Conservation (phyloP, 441 rosid genomes). For the Arabidopsis hybrid region DNA sequence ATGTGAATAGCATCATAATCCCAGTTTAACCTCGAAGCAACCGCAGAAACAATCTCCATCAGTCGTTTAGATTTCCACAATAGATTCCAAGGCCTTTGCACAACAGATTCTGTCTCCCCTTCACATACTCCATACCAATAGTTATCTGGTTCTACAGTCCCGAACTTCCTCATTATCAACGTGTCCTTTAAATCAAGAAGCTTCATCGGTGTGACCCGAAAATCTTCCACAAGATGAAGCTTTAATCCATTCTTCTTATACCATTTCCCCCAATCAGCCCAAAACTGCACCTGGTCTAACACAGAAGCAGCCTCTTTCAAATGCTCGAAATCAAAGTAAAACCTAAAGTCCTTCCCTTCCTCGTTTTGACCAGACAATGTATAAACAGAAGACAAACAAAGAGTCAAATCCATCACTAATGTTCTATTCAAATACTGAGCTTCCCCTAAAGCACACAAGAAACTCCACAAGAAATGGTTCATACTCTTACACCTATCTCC, state of each 20-base stretch:
- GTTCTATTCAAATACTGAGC: conserved; percentile 91
- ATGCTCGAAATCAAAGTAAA: conserved; percentile 94
- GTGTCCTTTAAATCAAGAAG: conserved; percentile 67
- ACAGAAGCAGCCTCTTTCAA: conserved; percentile 88
- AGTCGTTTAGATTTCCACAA: conserved; percentile 90
- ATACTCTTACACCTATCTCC: conserved; percentile 93
- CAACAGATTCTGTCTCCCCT: conserved; percentile 82
- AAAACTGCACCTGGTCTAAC: conserved; percentile 85
- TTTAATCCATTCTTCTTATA: conserved; percentile 60
- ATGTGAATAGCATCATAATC: conserved; percentile 86
- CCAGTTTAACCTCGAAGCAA: conserved; percentile 83
- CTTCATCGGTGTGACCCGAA: conserved; percentile 75
- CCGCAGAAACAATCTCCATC: conserved; percentile 82
- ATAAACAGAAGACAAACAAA: conserved; percentile 78
- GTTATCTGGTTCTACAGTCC: conserved; percentile 89
- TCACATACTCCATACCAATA: conserved; percentile 96
- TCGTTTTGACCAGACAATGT: conserved; percentile 72
- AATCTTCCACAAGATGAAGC: conserved; percentile 76
- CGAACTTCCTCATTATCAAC: conserved; percentile 88
- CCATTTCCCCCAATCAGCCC: conserved; percentile 89
- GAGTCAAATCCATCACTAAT: conserved; percentile 81
- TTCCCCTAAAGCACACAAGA: conserved; percentile 93
- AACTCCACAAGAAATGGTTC: conserved; percentile 94
- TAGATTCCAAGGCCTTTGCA: conserved; percentile 88
- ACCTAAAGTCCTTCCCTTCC: conserved; percentile 93